Conservation (phyloP, 2,329 filamentous ascomycete genomes). For the Pyrenophora graminea region DNA sequence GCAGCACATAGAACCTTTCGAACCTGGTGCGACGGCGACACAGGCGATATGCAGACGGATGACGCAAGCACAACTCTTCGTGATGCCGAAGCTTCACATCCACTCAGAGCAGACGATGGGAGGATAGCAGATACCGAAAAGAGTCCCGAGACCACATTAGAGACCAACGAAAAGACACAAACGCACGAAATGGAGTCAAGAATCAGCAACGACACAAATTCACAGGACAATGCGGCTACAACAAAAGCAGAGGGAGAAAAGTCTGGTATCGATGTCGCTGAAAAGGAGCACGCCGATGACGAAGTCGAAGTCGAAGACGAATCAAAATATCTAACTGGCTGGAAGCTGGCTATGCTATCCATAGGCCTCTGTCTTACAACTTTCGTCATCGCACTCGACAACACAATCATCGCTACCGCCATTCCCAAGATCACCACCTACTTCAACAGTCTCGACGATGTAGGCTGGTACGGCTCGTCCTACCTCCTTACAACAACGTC, state of each 20-base stretch:
- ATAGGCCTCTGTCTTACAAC: conserved; percentile 43
- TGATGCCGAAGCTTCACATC: neutral
- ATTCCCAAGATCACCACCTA: conserved; percentile 49
- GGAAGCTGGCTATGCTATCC: conserved; percentile 41
- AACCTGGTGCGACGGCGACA: neutral
- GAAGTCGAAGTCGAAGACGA: conserved; percentile 38
- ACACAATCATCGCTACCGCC: conserved; percentile 47
- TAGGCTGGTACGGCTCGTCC: conserved; percentile 49
- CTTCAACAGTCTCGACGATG: conserved; percentile 48
- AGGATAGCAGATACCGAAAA: conserved; percentile 3
- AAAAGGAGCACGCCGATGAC: neutral
- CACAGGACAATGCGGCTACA: neutral
- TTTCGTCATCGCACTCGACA: conserved; percentile 47
- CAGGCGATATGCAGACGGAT: conserved; percentile 11
- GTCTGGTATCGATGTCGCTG: neutral
- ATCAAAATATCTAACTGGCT: conserved; percentile 41
- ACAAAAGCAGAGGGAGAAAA: conserved; percentile 1
- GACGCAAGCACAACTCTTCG: conserved; percentile 6
- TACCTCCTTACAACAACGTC: conserved; percentile 54
- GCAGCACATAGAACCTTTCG: conserved; percentile 11
- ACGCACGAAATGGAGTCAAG: neutral
- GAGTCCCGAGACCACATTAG: neutral
- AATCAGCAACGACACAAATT: neutral
- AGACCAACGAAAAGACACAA: neutral
- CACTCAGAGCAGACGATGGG: neutral